These are phyloP conservation scores for Lactarius hengduanensis DNA, from an alignment of 768 basidiomycete species.

Conservation along the genomic window DNA sequence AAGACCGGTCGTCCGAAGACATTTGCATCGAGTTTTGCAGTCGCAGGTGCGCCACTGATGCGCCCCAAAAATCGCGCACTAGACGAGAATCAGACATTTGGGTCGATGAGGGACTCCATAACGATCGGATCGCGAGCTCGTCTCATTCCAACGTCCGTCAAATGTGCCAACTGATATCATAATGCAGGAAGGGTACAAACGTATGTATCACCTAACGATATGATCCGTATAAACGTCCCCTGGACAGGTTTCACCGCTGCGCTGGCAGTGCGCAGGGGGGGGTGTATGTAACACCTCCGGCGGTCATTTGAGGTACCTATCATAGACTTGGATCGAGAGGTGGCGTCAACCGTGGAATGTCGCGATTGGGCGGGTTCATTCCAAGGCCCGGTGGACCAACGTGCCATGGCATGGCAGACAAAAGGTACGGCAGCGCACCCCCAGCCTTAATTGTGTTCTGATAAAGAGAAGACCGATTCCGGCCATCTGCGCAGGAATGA, in stretches of 20 bases:
- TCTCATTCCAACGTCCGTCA: neutral
- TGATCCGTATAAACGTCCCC: neutral
- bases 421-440: neutral
- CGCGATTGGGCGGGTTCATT: neutral
- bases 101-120: neutral
- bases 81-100: constrained; percentile 5
- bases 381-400: neutral
- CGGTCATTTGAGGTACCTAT: neutral
- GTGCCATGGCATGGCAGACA: neutral
- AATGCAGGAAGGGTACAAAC: no score
- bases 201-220: neutral
- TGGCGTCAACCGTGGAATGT: neutral
- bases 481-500: neutral
- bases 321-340: neutral
- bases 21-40: no score
- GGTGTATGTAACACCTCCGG: neutral
- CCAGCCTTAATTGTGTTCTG: neutral
- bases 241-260: no score
- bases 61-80: neutral
- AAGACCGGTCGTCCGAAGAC: no score
- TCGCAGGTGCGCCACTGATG: constrained; percentile 15
- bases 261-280: neutral
- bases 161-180: constrained; percentile 1
- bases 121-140: neutral
- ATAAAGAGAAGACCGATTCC: constrained; percentile 6